Evolutionary conservation across 2,329 filamentous ascomycete genomes (phyloP).

Genomic region (Epichloe elymi): DNA sequence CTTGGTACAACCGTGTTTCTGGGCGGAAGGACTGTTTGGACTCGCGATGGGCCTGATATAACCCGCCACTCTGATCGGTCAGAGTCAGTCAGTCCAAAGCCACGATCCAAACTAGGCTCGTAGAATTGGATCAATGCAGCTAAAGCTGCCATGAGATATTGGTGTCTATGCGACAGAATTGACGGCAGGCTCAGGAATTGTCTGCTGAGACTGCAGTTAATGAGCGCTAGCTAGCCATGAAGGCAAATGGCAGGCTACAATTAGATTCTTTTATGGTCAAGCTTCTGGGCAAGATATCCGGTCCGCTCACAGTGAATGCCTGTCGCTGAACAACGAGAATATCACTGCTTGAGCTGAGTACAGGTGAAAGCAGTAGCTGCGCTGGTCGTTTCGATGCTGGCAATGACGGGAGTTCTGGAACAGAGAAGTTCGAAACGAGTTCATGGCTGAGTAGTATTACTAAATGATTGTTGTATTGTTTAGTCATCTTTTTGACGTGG

Average conservation of each 20-base stretch:
- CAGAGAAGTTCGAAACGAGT: background rate
- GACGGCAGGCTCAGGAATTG: background rate
- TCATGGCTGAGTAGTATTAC: background rate
- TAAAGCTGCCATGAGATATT: background rate
- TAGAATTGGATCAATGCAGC: background rate
- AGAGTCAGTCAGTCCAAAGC: too few relatives aligned
- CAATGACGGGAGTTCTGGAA: background rate
- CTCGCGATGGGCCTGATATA: too few relatives aligned
- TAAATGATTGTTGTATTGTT: too few relatives aligned
- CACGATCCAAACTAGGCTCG: too few relatives aligned
- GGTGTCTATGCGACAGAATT: too few relatives aligned
- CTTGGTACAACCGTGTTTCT: background rate
- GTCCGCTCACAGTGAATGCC: background rate
- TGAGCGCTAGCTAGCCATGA: background rate
- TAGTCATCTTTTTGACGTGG: too few relatives aligned
- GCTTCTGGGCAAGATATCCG: background rate
- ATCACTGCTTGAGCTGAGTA: background rate
- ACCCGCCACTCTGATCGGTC: too few relatives aligned
- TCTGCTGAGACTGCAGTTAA: background rate
- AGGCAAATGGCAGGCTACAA: background rate
- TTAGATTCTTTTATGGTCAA: background rate
- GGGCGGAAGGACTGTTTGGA: too few relatives aligned
- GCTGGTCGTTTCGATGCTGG: background rate
- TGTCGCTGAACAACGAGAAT: background rate
- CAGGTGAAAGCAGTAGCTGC: background rate